These are phyloP conservation scores for Onygenales sp. DNA, from an alignment of 2,329 filamentous ascomycete species.

Conservation along the genomic window DNA sequence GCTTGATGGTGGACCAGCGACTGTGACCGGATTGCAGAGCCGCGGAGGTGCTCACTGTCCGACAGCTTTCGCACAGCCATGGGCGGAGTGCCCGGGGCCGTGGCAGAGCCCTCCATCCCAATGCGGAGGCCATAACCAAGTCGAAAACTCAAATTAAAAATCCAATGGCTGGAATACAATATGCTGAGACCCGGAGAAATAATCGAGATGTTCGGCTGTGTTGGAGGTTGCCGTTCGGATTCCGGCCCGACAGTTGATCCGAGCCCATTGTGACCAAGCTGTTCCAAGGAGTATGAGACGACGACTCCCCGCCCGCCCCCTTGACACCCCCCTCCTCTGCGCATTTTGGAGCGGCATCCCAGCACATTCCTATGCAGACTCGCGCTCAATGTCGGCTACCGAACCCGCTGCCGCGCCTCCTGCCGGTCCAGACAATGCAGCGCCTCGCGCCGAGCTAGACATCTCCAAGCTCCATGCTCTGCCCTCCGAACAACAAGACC, in stretches of 20 bases:
- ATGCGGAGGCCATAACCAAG: conserved; percentile 6
- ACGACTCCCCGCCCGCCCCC: background rate
- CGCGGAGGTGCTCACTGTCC: conserved; percentile 40
- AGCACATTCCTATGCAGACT: background rate
- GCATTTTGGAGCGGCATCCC: background rate
- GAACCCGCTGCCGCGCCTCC: conserved; percentile 21
- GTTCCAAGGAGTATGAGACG: background rate
- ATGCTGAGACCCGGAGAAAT: background rate
- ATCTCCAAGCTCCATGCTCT: conserved; percentile 79
- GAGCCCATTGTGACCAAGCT: background rate
- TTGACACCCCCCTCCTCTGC: background rate
- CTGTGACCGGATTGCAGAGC: conserved; percentile 61
- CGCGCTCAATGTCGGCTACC: conserved; percentile 29
- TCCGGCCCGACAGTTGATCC: conserved; percentile 1
- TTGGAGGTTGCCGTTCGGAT: background rate
- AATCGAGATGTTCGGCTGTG: background rate
- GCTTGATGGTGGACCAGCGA: conserved; percentile 92
- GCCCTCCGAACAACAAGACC: conserved; percentile 87
- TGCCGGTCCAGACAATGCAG: conserved; percentile 26
- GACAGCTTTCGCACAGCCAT: conserved; percentile 22
- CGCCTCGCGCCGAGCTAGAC: conserved; percentile 59
- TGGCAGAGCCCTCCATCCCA: conserved; percentile 1
- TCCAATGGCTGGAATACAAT: background rate
- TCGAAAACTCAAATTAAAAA: background rate
- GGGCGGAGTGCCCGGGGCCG: conserved; percentile 1